Evolutionary conservation across 106 monocot species (phyloP), one percentile per base, ranked within the genome.

Genomic region (Phalaenopsis equestris): DNA sequence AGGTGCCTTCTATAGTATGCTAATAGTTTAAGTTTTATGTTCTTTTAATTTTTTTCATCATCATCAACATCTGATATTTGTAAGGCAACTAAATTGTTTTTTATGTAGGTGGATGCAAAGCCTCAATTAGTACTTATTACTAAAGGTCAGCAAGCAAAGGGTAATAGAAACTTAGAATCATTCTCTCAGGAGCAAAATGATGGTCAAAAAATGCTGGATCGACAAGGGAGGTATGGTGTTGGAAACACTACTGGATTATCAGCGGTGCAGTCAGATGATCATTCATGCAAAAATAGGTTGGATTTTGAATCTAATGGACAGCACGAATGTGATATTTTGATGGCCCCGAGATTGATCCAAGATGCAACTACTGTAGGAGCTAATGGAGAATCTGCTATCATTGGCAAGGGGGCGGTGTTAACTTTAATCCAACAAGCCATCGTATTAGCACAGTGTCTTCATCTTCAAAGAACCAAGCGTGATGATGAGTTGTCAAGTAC

Each of bases 401-500:
- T 58, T 36, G 70, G 61, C 52, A 81, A 67, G 42, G 72, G 72
- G 56, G 39, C 65, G 67, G 30, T 58, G 42, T 85, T 99, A 67
- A 84, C 86, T 42, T 83, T 86, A 80, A 80, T 80, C 42, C 99
- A 99, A 75, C 94, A 99, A 88, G 91, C 91, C 75, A 84, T 93
- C 84, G 58, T 99, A 73, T 88, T 99, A 65, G 91, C 86, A 70
- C 87, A 95, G 55, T 99, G 99, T 80, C 83, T 95, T 58, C 87
- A 83, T 75, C 84, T 89, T 24, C 89, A 87, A 68, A 87, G 90
- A 74, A 91, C 85, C 56, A 87, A 88, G 80, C 92, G 91, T 77
- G 88, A 91, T 79, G 95, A 99, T 91, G 99, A 99, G 78, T 82
- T 99, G 85, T 95, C 95, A 55, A 85, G 98, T 94, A 90, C n/a